Evolutionary conservation across 345 rosid genomes (phyloP).

Genomic region (Eucalyptus sideroxylon): DNA sequence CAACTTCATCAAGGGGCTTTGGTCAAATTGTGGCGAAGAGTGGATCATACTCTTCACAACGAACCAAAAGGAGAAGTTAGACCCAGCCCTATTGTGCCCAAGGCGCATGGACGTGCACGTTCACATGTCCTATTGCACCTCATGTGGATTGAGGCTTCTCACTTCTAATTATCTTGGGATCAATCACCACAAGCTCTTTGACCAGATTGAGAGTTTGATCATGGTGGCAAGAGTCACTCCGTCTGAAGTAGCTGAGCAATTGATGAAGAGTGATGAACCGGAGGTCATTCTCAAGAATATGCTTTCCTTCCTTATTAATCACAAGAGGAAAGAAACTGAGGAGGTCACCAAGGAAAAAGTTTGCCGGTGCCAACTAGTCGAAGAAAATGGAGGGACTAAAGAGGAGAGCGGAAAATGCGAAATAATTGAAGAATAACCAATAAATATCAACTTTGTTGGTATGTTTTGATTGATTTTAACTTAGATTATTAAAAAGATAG

Average conservation of each 20-base stretch:
- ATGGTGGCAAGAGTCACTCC: slow-evolving; percentile 8
- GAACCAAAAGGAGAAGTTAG: no score
- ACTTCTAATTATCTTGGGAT: slow-evolving; percentile 31
- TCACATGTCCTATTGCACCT: no score
- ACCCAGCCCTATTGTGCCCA: no score
- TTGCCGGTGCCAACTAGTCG: not conserved
- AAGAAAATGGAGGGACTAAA: not conserved
- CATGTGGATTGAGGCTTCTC: no score
- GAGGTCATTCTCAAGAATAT: slow-evolving; percentile 9
- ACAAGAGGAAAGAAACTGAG: not conserved
- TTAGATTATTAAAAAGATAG: not conserved
- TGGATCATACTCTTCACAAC: no score
- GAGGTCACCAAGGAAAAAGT: not conserved
- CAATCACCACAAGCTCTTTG: slow-evolving; percentile 2
- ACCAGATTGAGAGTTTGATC: slow-evolving; percentile 16
- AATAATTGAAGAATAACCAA: not conserved
- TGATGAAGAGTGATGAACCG: slow-evolving; percentile 21
- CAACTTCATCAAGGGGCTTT: no score
- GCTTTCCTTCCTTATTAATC: slow-evolving; percentile 13
- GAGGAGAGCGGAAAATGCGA: not conserved
- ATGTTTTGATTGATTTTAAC: not conserved
- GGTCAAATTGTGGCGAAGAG: no score
- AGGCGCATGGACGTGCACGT: no score
- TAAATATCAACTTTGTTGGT: not conserved
- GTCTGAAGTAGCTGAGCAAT: slow-evolving; percentile 30